Base-by-base conservation (phyloP, 148 eudicot genomes). In the Agrostemma githago region DNA sequence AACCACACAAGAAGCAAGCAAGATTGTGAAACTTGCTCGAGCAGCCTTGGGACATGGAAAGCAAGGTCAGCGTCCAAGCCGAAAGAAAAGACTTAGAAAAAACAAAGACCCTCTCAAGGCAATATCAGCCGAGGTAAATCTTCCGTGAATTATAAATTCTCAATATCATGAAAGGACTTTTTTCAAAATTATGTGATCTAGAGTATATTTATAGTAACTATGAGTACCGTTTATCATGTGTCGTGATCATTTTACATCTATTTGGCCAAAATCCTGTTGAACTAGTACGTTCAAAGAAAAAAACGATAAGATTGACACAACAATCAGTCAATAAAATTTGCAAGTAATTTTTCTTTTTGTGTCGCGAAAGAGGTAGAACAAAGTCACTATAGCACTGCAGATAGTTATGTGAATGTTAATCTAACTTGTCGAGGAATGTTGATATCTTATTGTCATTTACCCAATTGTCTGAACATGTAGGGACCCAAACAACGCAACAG, bases 1-100 rank as follows among this genome's bases (percentile, higher is more conserved):
- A 73, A 83, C 91, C 64, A 96, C 97, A 60, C 86, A 88, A 80
- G 92, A 92, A 83, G 97, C 96, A 51, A 90, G 94, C 85, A 96
- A 96, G 83, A 83, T 86, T 66, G 90, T 92, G 11, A 92, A 92
- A 84, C 86, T 92, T 79, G 83, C 87, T 77, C 89, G 91, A 74
- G 96, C 96, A 26, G 96, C 92, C 48, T 86, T 90, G 97, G 92
- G 92, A 53, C 85, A 81, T 51, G 69, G 73, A 14, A 86, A 78
- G 41, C 40, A 88, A 39, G 73, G 71, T 75, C 82, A 80, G 19
- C 81, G 76, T 19, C 82, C 64, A 40, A 84, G 89, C 53, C 68
- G 82, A 2, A 89, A 85, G 84, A 92, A 84, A 38, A 92, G 84
- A 77, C 80, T 80, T 61, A 85, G 66, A 73, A 89, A 82, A 76